phyloP scores from a whole-genome alignment of 2,329 filamentous ascomycete species.

The Bipolaris victoriae region DNA sequence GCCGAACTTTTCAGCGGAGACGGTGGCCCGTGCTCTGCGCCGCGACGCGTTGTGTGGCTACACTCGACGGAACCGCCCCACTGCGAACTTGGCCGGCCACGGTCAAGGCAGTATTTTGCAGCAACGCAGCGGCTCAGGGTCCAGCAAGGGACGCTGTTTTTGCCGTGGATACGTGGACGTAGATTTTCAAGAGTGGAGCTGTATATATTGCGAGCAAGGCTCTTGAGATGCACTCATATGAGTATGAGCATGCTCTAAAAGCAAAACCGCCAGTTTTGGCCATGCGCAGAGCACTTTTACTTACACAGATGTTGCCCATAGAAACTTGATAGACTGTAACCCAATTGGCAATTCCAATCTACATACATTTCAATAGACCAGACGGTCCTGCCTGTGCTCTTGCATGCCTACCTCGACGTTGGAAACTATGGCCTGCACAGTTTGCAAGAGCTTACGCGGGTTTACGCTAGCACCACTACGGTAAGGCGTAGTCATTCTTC shows the following conservation, averaged over 20 bases:
- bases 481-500: conserved; percentile 12
- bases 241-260: background rate
- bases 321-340: background rate
- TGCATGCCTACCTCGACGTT: background rate
- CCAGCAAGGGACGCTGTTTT: background rate
- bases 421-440: background rate
- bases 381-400: background rate
- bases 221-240: too few relatives aligned
- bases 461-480: conserved; percentile 10
- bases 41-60: conserved; percentile 7
- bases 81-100: conserved; percentile 5
- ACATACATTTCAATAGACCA: background rate
- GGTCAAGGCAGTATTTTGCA: conserved; percentile 4
- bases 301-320: background rate
- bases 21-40: conserved; percentile 5
- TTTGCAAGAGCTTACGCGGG: background rate
- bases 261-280: background rate
- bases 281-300: background rate
- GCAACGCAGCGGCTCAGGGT: conserved; percentile 2
- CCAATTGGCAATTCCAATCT: background rate
- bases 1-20: conserved; percentile 23
- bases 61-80: conserved; percentile 11
- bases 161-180: background rate
- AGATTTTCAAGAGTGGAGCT: background rate
- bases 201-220: too few relatives aligned